Conservation (phyloP, 495 filamentous ascomycete genomes). For the Penicillium canescens region DNA sequence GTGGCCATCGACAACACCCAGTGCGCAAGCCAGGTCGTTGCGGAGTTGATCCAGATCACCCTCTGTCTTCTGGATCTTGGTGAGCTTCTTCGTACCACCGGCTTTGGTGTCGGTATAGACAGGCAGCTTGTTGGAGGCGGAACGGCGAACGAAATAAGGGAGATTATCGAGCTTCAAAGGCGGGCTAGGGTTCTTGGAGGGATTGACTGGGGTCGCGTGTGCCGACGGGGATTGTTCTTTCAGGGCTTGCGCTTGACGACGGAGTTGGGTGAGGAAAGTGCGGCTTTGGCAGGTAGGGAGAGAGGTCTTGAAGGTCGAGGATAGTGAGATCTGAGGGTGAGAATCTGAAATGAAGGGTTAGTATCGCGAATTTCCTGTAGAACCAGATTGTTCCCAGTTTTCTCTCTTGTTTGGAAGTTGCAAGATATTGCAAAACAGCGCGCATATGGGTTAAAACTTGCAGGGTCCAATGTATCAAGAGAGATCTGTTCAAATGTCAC, state of each 20-base stretch:
- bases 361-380: not conserved
- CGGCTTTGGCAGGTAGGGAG: constrained; percentile 33
- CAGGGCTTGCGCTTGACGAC: constrained; percentile 39
- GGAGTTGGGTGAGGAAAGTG: constrained; percentile 44
- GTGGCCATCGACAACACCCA: constrained; percentile 46
- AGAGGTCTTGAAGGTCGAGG: constrained; percentile 10
- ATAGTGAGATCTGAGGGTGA: constrained; percentile 21
- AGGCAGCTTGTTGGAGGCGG: constrained; percentile 67
- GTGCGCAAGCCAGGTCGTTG: constrained; percentile 46
- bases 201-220: constrained; percentile 25
- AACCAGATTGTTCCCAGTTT: too few relatives aligned
- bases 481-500: constrained; percentile 10
- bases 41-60: constrained; percentile 63
- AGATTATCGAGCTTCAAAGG: constrained; percentile 40
- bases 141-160: constrained; percentile 75
- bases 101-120: constrained; percentile 77
- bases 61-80: constrained; percentile 73
- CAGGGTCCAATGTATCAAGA: not conserved
- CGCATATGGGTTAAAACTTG: not conserved
- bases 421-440: not conserved
- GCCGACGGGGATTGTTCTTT: constrained; percentile 34
- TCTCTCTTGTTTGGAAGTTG: not conserved
- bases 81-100: constrained; percentile 76
- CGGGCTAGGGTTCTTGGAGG: constrained; percentile 17
- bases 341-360: constrained; percentile 18